Percentiles rank a stretch among this genome's conserved stretches.
These are phyloP conservation scores for Pachysandra terminalis DNA, from an alignment of 164 flowering plant species.

Conservation along the genomic window DNA sequence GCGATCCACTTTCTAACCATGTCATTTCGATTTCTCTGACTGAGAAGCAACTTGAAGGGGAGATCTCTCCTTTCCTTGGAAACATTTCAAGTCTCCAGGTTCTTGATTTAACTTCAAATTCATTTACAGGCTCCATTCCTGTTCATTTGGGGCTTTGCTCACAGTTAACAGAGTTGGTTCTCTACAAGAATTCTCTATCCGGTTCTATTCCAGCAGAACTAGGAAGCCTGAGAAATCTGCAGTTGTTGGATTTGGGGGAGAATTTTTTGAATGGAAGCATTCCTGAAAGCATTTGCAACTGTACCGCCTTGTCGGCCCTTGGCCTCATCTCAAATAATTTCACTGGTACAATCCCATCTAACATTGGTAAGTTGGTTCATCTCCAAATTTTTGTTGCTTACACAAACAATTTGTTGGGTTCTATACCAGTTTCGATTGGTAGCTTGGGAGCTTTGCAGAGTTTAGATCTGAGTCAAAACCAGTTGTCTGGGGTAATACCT, in stretches of 20 bases:
- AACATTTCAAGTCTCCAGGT: slow-evolving; percentile 62
- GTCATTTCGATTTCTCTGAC: slow-evolving; percentile 45
- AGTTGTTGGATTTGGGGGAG: slow-evolving; percentile 37
- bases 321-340: slow-evolving; percentile 47
- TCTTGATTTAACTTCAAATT: slow-evolving; percentile 58
- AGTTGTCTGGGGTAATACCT: slow-evolving; percentile 55
- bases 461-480: slow-evolving; percentile 51
- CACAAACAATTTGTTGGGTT: slow-evolving; percentile 44
- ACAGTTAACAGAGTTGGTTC: slow-evolving; percentile 34
- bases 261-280: slow-evolving; percentile 53
- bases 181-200: slow-evolving; percentile 45
- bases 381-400: slow-evolving; percentile 42
- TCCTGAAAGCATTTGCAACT: slow-evolving; percentile 55
- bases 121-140: slow-evolving; percentile 54
- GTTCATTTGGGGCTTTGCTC: slow-evolving; percentile 39
- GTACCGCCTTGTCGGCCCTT: slow-evolving; percentile 37
- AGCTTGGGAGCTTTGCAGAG: slow-evolving; percentile 32
- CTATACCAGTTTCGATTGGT: slow-evolving; percentile 61
- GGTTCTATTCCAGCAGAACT: slow-evolving; percentile 56
- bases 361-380: slow-evolving; percentile 47
- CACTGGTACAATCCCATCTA: slow-evolving; percentile 49
- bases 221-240: slow-evolving; percentile 45
- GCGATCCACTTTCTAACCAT: slow-evolving; percentile 32
- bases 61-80: slow-evolving; percentile 55
- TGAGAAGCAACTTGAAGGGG: slow-evolving; percentile 48